A percentile compares a stretch with the other conserved stretches of the same genome.
phyloP scores from a whole-genome alignment of 2,329 filamentous ascomycete genomes.

The Monosporascus ibericus region DNA sequence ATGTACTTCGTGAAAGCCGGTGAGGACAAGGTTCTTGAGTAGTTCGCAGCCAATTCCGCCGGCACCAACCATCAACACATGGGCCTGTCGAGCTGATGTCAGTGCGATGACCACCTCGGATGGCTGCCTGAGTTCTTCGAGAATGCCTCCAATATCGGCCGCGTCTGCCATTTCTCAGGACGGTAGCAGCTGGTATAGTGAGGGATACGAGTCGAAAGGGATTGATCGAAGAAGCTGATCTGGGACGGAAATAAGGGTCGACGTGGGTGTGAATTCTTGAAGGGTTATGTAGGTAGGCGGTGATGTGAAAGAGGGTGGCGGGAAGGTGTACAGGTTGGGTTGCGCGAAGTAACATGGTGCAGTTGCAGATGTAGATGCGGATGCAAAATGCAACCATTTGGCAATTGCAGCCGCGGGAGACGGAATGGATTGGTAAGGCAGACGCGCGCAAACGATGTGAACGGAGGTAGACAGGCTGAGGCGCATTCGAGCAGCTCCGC shows the following conservation, averaged over 20 bases:
- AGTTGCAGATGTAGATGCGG: neutral
- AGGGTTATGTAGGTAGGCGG: too few relatives aligned
- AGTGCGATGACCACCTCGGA: constrained; percentile 18
- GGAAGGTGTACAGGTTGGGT: too few relatives aligned
- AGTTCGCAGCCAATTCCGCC: constrained; percentile 97
- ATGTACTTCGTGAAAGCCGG: constrained; percentile 87
- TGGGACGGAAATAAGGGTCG: too few relatives aligned
- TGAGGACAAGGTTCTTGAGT: constrained; percentile 90
- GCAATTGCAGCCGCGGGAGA: neutral
- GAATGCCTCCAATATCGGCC: neutral
- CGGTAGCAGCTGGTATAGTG: neutral
- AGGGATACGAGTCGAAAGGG: neutral
- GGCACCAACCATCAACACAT: constrained; percentile 88
- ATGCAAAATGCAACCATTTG: neutral
- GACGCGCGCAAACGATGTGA: constrained; percentile 4
- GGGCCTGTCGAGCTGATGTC: constrained; percentile 52
- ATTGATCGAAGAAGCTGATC: too few relatives aligned
- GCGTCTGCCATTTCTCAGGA: neutral
- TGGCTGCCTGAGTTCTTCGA: neutral
- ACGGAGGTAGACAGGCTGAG: neutral
- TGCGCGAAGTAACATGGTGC: too few relatives aligned
- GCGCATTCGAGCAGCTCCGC: neutral
- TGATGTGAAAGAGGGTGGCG: too few relatives aligned
- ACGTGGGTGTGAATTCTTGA: too few relatives aligned
- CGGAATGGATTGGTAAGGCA: neutral